Evolutionary conservation across 169 alveolate genomes (phyloP), one percentile per base, ranked within the genome.

Genomic region (Plasmodium blacklocki): DNA sequence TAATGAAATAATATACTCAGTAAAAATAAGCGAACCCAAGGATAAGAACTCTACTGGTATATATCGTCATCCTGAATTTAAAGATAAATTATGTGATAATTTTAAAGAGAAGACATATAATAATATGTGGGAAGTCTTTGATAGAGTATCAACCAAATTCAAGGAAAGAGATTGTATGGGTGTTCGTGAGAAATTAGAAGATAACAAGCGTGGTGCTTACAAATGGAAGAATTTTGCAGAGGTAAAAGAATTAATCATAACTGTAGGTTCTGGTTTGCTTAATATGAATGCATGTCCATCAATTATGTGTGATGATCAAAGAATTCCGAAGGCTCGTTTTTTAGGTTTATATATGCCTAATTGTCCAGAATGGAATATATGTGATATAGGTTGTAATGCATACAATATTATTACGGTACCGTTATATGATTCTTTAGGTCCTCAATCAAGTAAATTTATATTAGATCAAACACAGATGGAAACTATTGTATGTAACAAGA

Each of bases 371-470:
- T 95, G 97, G 97, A 88, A 93, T 43, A 80, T 95, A 11, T 76
- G 93, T 45, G 97, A 95, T 83, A 89, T 92, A 45, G 96, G 96
- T 26, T 95, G 97, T 74, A 93, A 88, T 66, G 96, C 96, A 64
- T 95, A 87, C 68, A 97, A 96, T 12, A 92, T 83, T 12, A 93
- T 95, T 49, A 88, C 95, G 29, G 96, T 95, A 29, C 97, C 97
- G 2, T 93, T 95, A 49, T 95, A 95, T 62, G 93, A 94, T 67
- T 92, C 97, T 4, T 89, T 95, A 63, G 97, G 97, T 15, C 60
- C 63, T 14, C 95, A 94, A 54, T 89, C 94, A 58, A 95, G 92
- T 39, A 93, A 68, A 60, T 92, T 83, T 75, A 94, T 88, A 47
- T 74, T 93, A 75, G 73, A 58, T 39, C 94, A 88, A 68, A 92